Conservation (phyloP, 805 yeast genomes). For the Monosporozyma servazzii region DNA sequence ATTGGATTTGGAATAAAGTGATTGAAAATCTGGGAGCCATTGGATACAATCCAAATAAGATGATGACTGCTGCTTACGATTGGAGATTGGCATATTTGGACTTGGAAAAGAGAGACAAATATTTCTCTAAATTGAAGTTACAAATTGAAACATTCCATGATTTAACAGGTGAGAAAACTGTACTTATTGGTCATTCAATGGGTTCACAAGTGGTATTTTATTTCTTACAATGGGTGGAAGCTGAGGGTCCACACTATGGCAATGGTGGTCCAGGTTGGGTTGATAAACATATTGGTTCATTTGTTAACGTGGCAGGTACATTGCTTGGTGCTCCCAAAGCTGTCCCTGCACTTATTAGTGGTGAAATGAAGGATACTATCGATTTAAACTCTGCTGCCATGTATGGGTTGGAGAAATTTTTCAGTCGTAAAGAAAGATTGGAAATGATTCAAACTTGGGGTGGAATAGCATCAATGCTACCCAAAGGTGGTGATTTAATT, state of each 20-base stretch:
- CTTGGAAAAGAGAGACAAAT: conserved; percentile 77
- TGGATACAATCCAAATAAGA: conserved; percentile 86
- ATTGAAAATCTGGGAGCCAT: conserved; percentile 90
- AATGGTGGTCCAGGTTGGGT: conserved; percentile 92
- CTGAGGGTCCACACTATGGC: conserved; percentile 68
- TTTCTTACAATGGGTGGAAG: conserved; percentile 95
- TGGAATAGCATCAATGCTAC: conserved; percentile 93
- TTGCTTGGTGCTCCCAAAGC: conserved; percentile 91
- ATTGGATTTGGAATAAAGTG: conserved; percentile 97
- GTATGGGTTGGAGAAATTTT: conserved; percentile 88
- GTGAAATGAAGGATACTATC: conserved; percentile 97
- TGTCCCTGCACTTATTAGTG: conserved; percentile 83
- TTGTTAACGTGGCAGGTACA: conserved; percentile 85
- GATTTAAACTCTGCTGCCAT: conserved; percentile 88
- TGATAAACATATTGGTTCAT: conserved; percentile 69
- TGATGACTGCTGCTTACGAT: conserved; percentile 89
- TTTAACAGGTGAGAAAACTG: conserved; percentile 53
- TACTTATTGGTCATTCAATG: conserved; percentile 91
- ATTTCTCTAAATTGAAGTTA: conserved; percentile 65
- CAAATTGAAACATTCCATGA: conserved; percentile 56
- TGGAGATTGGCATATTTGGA: conserved; percentile 92
- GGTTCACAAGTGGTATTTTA: conserved; percentile 85
- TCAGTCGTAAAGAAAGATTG: conserved; percentile 79
- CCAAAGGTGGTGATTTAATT: conserved; percentile 83
- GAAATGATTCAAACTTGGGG: conserved; percentile 78